These are phyloP conservation scores for Trichoderma semiorbis DNA, from an alignment of 2,329 filamentous ascomycete species.

Conservation along the genomic window DNA sequence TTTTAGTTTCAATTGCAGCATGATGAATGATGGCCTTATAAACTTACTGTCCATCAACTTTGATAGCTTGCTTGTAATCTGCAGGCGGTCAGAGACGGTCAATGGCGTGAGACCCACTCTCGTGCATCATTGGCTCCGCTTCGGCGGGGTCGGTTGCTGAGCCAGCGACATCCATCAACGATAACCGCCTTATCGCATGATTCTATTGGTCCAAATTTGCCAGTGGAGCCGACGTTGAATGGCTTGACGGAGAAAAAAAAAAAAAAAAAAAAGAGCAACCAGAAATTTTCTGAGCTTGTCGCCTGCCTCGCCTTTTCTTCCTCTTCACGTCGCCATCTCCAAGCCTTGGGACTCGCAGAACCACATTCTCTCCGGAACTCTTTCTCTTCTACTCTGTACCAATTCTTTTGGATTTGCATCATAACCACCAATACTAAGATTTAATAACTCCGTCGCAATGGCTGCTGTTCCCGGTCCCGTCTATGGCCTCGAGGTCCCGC, in stretches of 20 bases:
- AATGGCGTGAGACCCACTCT: background rate
- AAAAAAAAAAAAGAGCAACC: background rate
- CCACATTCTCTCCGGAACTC: conserved; percentile 7
- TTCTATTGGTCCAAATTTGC: conserved; percentile 26
- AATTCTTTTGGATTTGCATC: background rate
- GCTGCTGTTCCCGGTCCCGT: conserved; percentile 68
- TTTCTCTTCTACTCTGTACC: conserved; percentile 4
- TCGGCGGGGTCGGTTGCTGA: conserved; percentile 31
- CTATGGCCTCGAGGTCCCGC: conserved; percentile 88
- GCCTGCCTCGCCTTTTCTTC: conserved; percentile 19
- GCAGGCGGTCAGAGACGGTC: conserved; percentile 1
- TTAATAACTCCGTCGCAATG: conserved; percentile 41
- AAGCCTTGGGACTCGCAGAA: conserved; percentile 9
- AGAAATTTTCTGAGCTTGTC: conserved; percentile 20
- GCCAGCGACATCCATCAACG: conserved; percentile 30
- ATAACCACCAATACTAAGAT: background rate
- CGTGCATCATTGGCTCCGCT: conserved; percentile 35
- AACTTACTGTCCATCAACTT: background rate
- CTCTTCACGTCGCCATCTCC: conserved; percentile 3
- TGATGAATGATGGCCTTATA: background rate
- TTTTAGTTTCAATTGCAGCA: background rate
- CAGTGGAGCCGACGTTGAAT: conserved; percentile 13
- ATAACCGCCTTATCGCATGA: conserved; percentile 32
- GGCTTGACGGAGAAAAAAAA: conserved; percentile 29
- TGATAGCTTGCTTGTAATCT: background rate